Conservation (phyloP, 495 filamentous ascomycete species). For the Chaetomidium leptoderma region DNA sequence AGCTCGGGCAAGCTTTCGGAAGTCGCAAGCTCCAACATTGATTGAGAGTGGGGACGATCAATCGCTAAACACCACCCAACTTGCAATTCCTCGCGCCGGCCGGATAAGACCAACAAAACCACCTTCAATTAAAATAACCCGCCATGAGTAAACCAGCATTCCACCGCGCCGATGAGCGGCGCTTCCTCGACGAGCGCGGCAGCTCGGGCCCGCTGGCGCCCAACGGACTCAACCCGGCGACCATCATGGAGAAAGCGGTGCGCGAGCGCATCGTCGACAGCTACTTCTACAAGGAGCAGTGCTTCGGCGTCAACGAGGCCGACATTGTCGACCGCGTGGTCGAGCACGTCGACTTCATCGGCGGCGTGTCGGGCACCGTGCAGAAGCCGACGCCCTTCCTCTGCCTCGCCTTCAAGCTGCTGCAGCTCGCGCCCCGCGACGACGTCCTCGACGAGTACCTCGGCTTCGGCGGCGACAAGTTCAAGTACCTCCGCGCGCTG, state of each 20-base stretch:
- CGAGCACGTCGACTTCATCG: constrained; percentile 72
- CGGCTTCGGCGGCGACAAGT: constrained; percentile 63
- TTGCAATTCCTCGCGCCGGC: neutral
- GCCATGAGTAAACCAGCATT: constrained; percentile 33
- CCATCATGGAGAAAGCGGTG: constrained; percentile 86
- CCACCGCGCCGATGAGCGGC: constrained; percentile 70
- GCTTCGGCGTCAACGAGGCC: constrained; percentile 89
- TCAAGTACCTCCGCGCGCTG: constrained; percentile 85
- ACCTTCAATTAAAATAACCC: neutral
- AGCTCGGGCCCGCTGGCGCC: constrained; percentile 45
- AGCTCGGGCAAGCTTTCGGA: too few species aligned
- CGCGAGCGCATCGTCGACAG: constrained; percentile 90
- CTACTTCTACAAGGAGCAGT: constrained; percentile 98
- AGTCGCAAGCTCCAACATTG: too few species aligned
- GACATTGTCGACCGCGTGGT: constrained; percentile 86
- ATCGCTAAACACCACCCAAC: neutral
- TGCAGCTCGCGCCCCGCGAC: constrained; percentile 76
- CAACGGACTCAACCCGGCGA: constrained; percentile 78
- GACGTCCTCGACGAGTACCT: constrained; percentile 81
- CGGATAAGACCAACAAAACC: neutral
- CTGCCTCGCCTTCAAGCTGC: constrained; percentile 89
- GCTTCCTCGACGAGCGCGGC: constrained; percentile 75
- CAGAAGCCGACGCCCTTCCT: constrained; percentile 90
- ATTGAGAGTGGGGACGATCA: neutral
- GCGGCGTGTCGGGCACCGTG: constrained; percentile 75